Evolutionary conservation across 352 stramenopile species (phyloP).

Genomic region (Phytophthora pinifolia): DNA sequence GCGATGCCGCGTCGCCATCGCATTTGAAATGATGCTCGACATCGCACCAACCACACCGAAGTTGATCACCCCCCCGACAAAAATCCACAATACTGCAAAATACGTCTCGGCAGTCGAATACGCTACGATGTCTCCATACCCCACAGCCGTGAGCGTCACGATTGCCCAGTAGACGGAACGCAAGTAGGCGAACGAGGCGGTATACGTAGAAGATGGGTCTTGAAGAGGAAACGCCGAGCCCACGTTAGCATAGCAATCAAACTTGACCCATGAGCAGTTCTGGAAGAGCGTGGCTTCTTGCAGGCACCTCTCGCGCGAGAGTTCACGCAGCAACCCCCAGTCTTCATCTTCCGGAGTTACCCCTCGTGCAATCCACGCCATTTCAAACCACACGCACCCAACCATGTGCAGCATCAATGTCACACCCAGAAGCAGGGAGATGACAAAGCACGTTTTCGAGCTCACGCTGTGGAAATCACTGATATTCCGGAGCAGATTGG

Average conservation of each 20-base stretch:
- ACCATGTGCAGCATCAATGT: slow-evolving; percentile 58
- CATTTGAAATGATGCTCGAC: slow-evolving; percentile 75
- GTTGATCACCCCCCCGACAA: slow-evolving; percentile 74
- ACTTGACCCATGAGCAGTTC: slow-evolving; percentile 73
- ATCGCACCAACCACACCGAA: slow-evolving; percentile 81
- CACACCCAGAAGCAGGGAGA: slow-evolving; percentile 53
- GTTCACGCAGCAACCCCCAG: neutral
- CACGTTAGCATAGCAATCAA: slow-evolving; percentile 70
- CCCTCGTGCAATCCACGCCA: slow-evolving; percentile 33
- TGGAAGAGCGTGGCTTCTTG: slow-evolving; percentile 53
- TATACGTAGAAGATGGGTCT: slow-evolving; percentile 42
- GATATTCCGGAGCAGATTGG: slow-evolving; percentile 46
- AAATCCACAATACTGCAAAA: slow-evolving; percentile 78
- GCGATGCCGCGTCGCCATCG: slow-evolving; percentile 63
- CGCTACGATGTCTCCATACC: slow-evolving; percentile 74
- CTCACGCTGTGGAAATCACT: slow-evolving; percentile 62
- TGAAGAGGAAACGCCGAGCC: slow-evolving; percentile 47
- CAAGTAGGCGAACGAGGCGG: slow-evolving; percentile 61
- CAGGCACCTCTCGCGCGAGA: slow-evolving; percentile 40
- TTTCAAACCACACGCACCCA: slow-evolving; percentile 72
- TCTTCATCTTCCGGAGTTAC: slow-evolving; percentile 6
- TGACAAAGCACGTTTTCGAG: slow-evolving; percentile 53
- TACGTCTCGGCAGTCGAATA: slow-evolving; percentile 77
- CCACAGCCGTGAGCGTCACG: slow-evolving; percentile 71
- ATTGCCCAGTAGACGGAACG: slow-evolving; percentile 79